These are phyloP conservation scores for Aspergillus nanangensis DNA, from an alignment of 495 filamentous ascomycete species.

Conservation along the genomic window DNA sequence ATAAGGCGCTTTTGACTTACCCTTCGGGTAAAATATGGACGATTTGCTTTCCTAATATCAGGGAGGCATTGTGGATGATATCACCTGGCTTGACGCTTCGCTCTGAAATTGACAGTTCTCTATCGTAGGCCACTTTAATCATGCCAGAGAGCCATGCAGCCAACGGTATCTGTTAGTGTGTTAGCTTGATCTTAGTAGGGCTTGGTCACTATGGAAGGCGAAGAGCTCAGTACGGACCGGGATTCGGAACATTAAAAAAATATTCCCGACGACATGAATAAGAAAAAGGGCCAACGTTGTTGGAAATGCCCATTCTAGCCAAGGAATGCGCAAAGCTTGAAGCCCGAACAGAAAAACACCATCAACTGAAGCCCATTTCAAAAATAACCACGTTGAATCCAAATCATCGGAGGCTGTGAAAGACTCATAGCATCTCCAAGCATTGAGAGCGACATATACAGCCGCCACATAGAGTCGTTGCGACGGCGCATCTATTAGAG, in stretches of 20 bases:
- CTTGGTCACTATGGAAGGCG: conserved; percentile 15
- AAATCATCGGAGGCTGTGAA: conserved; percentile 69
- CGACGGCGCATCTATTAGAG: conserved; percentile 76
- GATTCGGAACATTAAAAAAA: conserved; percentile 88
- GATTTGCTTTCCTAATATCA: conserved; percentile 92
- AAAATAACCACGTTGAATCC: conserved; percentile 78
- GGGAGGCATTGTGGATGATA: conserved; percentile 82
- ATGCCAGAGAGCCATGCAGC: conserved; percentile 62
- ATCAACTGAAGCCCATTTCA: conserved; percentile 90
- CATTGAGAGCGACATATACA: conserved; percentile 65
- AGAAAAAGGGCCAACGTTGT: conserved; percentile 63
- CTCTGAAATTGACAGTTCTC: conserved; percentile 86
- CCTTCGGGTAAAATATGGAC: conserved; percentile 97
- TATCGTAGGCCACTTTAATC: conserved; percentile 75
- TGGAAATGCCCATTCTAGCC: conserved; percentile 82
- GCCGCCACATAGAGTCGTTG: conserved; percentile 83
- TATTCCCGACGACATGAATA: conserved; percentile 65
- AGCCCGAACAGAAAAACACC: conserved; percentile 77
- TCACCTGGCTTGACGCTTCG: conserved; percentile 78
- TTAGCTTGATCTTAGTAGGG: conserved; percentile 15
- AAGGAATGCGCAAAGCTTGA: conserved; percentile 83
- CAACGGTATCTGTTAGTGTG: conserved; percentile 52
- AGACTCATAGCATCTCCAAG: conserved; percentile 84
- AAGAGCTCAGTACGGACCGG: conserved; percentile 47
- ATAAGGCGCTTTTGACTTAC: conserved; percentile 36